Percentiles rank a stretch among this genome's conserved stretches.
phyloP scores from a whole-genome alignment of 768 basidiomycete genomes.

The Daedaleopsis nitida region DNA sequence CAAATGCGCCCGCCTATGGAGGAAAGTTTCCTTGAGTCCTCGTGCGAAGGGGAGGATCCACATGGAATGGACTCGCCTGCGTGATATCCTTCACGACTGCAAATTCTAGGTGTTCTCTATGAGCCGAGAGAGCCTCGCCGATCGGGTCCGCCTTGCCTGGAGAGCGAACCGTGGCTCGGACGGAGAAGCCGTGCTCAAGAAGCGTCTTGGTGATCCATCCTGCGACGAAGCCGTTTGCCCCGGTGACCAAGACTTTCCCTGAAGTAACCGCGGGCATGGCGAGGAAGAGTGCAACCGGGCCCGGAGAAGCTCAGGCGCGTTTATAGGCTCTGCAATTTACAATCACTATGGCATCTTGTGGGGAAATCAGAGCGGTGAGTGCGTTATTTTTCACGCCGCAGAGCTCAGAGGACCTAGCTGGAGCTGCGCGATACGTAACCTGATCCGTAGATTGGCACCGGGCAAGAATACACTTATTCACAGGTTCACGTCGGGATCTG shows the following conservation, averaged over 20 bases:
- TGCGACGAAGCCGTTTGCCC: constrained; percentile 42
- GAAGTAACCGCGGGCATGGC: constrained; percentile 36
- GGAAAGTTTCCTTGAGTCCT: background rate
- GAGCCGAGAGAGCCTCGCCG: constrained; percentile 48
- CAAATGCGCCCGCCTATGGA: constrained; percentile 23
- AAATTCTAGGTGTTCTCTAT: constrained; percentile 58
- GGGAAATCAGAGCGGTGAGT: no score
- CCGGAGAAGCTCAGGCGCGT: no score
- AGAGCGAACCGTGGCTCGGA: constrained; percentile 66
- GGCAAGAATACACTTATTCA: no score
- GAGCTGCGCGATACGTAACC: no score
- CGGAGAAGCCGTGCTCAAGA: constrained; percentile 59
- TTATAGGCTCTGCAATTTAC: no score
- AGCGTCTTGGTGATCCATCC: constrained; percentile 54
- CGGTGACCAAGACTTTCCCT: constrained; percentile 50
- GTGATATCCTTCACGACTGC: constrained; percentile 71
- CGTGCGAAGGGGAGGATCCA: background rate
- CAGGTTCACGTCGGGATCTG: no score
- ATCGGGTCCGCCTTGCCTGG: constrained; percentile 56
- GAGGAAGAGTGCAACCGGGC: background rate
- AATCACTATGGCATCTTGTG: no score
- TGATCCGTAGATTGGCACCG: no score
- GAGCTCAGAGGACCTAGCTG: no score
- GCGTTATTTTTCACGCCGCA: no score
- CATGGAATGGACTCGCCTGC: constrained; percentile 33